Conservation (phyloP, 129 eudicot species). For the Flaveria trinervia region DNA sequence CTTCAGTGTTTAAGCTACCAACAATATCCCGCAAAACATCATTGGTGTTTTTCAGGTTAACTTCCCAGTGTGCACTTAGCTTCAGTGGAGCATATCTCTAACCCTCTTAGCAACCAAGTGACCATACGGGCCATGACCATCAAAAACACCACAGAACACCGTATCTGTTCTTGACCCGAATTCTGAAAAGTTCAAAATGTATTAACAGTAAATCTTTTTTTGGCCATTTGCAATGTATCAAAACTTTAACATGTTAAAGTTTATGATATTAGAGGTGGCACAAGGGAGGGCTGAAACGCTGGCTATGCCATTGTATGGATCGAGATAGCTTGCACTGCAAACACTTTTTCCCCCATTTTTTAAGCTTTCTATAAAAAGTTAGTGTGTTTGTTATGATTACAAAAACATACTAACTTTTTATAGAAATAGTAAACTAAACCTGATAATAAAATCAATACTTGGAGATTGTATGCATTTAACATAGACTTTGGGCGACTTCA, state of each 20-base stretch:
- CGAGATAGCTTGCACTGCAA: not conserved
- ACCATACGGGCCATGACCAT: conserved; percentile 93
- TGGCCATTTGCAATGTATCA: not conserved
- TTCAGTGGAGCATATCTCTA: conserved; percentile 82
- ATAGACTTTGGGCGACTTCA: too few relatives aligned
- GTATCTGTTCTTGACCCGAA: conserved; percentile 84
- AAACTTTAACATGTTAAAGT: not conserved
- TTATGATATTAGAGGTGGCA: not conserved
- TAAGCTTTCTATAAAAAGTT: not conserved
- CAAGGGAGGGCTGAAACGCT: not conserved
- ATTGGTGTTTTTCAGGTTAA: conserved; percentile 53
- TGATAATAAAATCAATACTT: too few relatives aligned
- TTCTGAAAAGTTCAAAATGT: conserved; percentile 50
- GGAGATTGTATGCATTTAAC: not conserved
- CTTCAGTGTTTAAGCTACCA: conserved; percentile 57
- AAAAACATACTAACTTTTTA: not conserved
- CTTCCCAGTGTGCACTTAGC: conserved; percentile 86
- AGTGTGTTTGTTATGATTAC: not conserved
- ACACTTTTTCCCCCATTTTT: not conserved
- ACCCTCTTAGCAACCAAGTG: conserved; percentile 91
- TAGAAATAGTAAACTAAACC: not conserved
- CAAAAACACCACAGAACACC: conserved; percentile 89
- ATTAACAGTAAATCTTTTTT: not conserved
- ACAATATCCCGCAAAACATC: conserved; percentile 64
- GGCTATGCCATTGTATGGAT: not conserved